Base-by-base conservation (phyloP, 2,329 filamentous ascomycete genomes). In the Aspergillus sp. region DNA sequence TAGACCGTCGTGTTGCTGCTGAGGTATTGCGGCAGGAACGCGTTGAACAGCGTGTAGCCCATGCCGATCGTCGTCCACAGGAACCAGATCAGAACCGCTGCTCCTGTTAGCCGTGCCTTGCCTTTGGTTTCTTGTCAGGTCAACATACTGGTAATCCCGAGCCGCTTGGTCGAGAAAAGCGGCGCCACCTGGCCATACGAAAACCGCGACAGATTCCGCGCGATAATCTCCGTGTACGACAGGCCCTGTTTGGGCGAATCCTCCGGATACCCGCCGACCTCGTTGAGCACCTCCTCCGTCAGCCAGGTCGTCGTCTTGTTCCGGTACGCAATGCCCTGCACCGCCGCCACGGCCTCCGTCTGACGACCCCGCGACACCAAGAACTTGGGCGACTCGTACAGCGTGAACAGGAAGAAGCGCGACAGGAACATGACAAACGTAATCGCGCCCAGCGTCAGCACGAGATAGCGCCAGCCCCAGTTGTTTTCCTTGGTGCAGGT, bases 41-140 rank as follows among this genome's bases (percentile, higher is more conserved):
- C 85, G 66, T 91, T 93, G 77, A 91, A 94, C 4, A 94, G 78
- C 0, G 87, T 87, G 58, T 91, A 94, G 1, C 83, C 88, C 80
- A 94, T 86, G 44, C 88, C 88, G 55, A 94, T 90, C 8, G 81
- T 82, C 0, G 83, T 76, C 88, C 88, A 94, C 62, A 81, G 82
- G 66, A 89, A 85, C 85, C 85, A 89, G 42, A 91, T 64, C 1
- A 79, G 63, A n/a, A 63, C 52, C 19, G 76, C 55, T 60, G 50
- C 28, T 7, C 45, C 40, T 2, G 39, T 44, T 44, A 42, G 36
- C 9, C 28, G 79, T 83, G 29, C 78, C 74, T 44, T 72, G 56
- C 46, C 70, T 78, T 10, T 82, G 72, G 45, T 74, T 8, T 39
- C 10, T 2, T 39, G 9, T 8, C n/a, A 77, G 53, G 30, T 29